Evolutionary conservation across 495 filamentous ascomycete genomes (phyloP), one percentile per base, ranked within the genome.

Genomic region (Hypoxylon crocopeplum): DNA sequence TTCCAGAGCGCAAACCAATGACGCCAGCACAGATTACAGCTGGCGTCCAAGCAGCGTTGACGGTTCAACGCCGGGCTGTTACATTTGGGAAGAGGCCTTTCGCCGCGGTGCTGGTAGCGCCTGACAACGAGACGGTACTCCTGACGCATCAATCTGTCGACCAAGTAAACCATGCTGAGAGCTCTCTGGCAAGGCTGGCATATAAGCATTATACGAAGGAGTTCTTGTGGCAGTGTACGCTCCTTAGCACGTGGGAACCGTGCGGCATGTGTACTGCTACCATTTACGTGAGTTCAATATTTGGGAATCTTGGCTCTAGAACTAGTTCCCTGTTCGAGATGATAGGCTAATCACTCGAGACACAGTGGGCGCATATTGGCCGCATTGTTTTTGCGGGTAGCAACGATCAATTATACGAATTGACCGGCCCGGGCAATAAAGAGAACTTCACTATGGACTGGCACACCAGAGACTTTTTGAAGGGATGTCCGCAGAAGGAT

Each of bases 311-410:
- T 33, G n/a, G 29, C 16, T 19, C 5, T 29, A 32, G 6, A 11
- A 21, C 15, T 27, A 21, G 8, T 29, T 17, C 1, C 27, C 11
- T 29, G 5, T 16, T 29, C 8, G 20, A 13, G 3, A 34, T 19
- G 3, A 17, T 1, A 32, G 33, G 34, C 40, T 56, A 33, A 59
- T 41, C 37, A 48, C 13, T 49, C 15, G 74, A 73, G 8, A 70
- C 73, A 21, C 76, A 83, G 66, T 84, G 82, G 80, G 79, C 80
- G 50, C 77, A 82, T 58, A 84, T 83, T 33, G 82, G 80, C 7
- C 69, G 80, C 5, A 65, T 84, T 52, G 72, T 83, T 21, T 83
- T 83, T 60, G 75, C 79, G 22, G 79, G 78, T 8, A 76, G 76
- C 44, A 80, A 83, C 66, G 74, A 75, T 48, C 72, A 75, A 50